phyloP scores from a whole-genome alignment of 805 yeast species.

The Pichia cephalocereana region DNA sequence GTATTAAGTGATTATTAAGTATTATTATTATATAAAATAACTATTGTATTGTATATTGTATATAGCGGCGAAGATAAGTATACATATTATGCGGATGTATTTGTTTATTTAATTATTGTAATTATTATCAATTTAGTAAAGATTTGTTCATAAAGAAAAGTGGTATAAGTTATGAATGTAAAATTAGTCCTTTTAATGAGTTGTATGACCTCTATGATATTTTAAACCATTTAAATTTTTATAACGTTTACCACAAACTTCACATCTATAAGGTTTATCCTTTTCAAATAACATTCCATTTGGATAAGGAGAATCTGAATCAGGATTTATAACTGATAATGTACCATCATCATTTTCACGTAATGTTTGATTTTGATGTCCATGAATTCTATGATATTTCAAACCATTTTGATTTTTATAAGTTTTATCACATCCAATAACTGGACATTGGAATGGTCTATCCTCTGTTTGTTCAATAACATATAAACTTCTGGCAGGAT shows the following conservation, averaged over 20 bases:
- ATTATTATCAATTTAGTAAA: too few relatives aligned
- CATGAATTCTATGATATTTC: slow-evolving; percentile 91
- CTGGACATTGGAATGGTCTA: slow-evolving; percentile 96
- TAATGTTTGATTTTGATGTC: slow-evolving; percentile 91
- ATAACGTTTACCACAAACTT: slow-evolving; percentile 95
- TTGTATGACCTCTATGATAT: slow-evolving; percentile 97
- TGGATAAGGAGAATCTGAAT: slow-evolving; percentile 76
- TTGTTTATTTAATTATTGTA: too few relatives aligned
- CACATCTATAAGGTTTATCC: slow-evolving; percentile 97
- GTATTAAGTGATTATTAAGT: too few relatives aligned
- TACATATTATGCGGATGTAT: too few relatives aligned
- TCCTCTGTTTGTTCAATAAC: slow-evolving; percentile 88
- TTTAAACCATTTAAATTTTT: slow-evolving; percentile 93
- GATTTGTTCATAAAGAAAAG: neutral
- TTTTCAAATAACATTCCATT: slow-evolving; percentile 94
- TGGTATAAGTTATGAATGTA: neutral
- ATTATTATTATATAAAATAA: too few relatives aligned
- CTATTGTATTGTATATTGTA: too few relatives aligned
- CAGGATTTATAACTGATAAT: slow-evolving; percentile 86
- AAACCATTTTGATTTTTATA: slow-evolving; percentile 96
- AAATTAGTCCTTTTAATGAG: slow-evolving; percentile 73
- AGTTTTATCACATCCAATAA: slow-evolving; percentile 94
- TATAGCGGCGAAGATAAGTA: too few relatives aligned
- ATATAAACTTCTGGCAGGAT: slow-evolving; percentile 90
- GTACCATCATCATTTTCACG: slow-evolving; percentile 91